Base-by-base conservation (phyloP, 768 basidiomycete genomes). In the Mycena rosella region DNA sequence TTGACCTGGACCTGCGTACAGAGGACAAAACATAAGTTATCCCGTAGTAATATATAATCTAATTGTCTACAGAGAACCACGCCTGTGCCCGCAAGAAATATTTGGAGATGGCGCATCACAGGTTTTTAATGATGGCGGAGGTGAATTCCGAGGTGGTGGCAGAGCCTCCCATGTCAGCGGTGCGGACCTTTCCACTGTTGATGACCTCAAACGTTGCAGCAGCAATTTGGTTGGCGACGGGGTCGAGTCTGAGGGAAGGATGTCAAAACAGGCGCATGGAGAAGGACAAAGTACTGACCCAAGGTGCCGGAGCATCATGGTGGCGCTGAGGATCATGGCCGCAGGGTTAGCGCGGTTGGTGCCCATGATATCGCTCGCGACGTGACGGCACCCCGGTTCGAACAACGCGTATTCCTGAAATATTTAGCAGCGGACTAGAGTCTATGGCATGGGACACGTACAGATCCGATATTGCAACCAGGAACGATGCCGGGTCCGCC, bases 401-500 rank as follows among this genome's bases (percentile, higher is more conserved):
- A 99, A 99, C 60, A 99, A 87, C 27, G 98, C 98, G 78, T 95
- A 99, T 80, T 99, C 98, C 91, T 94, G 63, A 22, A 36, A 24
- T 26, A 6, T 36, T 64, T 51, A 7, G 55, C 57, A 47, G 44
- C 69, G 64, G 27, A 72, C 71, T 38, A 75, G 15, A 3, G 24
- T 40, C 65, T 22, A 49, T 22, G 52, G 3, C 49, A 29, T 49
- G 52, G 26, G 7, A 9, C 27, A 59, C 83, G 71, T 73, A 95
- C 95, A 61, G 95, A 88, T 75, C 98, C 98, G 74, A 99, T 92
- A 80, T 99, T 99, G 84, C 96, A 97, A 20, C 98, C 98, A 11
- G 98, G 96, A 26, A 99, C 97, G 73, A 99, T 90, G 76, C 98
- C 98, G 42, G 97, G 98, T 44, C 98, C 98, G 76, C 98, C 98